Evolutionary conservation across 257 asterid species (phyloP).

Genomic region (Parsonsia alboflavescens): DNA sequence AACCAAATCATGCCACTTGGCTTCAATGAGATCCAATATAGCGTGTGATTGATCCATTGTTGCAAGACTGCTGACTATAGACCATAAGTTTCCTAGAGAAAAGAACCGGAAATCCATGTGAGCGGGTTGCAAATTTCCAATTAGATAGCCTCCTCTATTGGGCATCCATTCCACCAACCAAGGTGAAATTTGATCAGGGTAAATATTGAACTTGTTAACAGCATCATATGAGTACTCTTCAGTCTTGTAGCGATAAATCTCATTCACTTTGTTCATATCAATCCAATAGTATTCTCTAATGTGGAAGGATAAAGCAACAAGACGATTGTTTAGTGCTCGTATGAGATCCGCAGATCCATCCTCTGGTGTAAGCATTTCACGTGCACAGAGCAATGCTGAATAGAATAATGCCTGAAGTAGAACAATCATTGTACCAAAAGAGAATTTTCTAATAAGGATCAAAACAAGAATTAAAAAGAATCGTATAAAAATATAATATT

Average conservation of each 20-base stretch:
- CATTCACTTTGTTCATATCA: conserved; percentile 62
- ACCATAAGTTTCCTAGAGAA: conserved; percentile 72
- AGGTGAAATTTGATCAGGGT: conserved; percentile 72
- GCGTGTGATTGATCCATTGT: conserved; percentile 60
- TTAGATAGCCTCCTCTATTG: conserved; percentile 58
- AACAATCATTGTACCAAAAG: not conserved
- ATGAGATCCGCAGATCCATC: conserved; percentile 62
- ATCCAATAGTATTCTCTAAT: conserved; percentile 73
- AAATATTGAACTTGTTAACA: conserved; percentile 66
- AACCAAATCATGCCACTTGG: conserved; percentile 72
- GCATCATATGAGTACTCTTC: conserved; percentile 80
- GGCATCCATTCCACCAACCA: conserved; percentile 87
- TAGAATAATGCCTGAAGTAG: conserved; percentile 57
- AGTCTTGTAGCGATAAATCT: conserved; percentile 71
- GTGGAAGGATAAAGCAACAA: conserved; percentile 66
- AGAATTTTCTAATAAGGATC: not conserved
- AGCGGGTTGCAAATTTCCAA: conserved; percentile 74
- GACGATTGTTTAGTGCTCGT: conserved; percentile 68
- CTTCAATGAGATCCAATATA: conserved; percentile 60
- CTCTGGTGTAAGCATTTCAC: conserved; percentile 70
- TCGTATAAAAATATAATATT: not conserved
- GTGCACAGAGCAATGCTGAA: conserved; percentile 65
- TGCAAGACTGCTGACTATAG: conserved; percentile 53
- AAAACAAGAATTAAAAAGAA: not conserved
- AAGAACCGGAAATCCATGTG: conserved; percentile 81